Percentiles rank a stretch among this genome's conserved stretches.
Conservation (phyloP, 805 yeast genomes). For the Candida ponderosae region DNA sequence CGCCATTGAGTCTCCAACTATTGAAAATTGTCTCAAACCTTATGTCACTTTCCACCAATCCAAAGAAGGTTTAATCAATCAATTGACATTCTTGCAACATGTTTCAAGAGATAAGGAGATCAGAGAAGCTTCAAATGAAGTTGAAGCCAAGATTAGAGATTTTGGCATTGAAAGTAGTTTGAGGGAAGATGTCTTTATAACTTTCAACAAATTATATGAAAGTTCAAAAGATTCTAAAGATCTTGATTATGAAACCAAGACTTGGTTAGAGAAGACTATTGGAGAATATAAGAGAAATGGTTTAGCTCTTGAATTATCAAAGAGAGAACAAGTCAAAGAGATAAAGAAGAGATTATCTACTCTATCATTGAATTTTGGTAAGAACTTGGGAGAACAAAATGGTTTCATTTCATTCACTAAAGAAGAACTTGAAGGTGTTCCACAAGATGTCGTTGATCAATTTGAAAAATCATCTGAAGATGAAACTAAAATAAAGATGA, state of each 20-base stretch:
- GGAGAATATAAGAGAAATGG: conserved; percentile 61
- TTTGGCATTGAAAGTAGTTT: conserved; percentile 55
- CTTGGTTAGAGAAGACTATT: conserved; percentile 50
- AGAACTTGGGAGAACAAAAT: conserved; percentile 65
- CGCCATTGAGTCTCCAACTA: conserved; percentile 37
- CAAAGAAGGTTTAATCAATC: conserved; percentile 36
- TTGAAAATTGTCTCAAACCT: conserved; percentile 50
- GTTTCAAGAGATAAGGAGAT: conserved; percentile 58
- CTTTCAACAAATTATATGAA: conserved; percentile 45
- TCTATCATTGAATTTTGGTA: conserved; percentile 48
- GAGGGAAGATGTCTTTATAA: conserved; percentile 59
- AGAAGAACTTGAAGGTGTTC: conserved; percentile 69
- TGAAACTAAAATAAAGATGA: conserved; percentile 48
- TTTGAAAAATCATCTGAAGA: conserved; percentile 40
- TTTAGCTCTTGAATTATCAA: conserved; percentile 47
- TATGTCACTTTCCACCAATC: conserved; percentile 44
- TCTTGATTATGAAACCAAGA: conserved; percentile 46
- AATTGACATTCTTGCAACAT: conserved; percentile 61
- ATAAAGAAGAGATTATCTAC: conserved; percentile 54
- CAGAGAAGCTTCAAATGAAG: conserved; percentile 63
- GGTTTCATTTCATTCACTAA: conserved; percentile 51
- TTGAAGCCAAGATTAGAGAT: conserved; percentile 50
- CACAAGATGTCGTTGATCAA: conserved; percentile 51
- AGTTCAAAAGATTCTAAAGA: conserved; percentile 21
- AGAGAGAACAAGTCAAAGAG: conserved; percentile 47